A percentile compares a stretch with the other conserved stretches of the same genome.
These are phyloP conservation scores for Komagataea norvegica DNA, from an alignment of 1,139 yeast species.

Conservation along the genomic window DNA sequence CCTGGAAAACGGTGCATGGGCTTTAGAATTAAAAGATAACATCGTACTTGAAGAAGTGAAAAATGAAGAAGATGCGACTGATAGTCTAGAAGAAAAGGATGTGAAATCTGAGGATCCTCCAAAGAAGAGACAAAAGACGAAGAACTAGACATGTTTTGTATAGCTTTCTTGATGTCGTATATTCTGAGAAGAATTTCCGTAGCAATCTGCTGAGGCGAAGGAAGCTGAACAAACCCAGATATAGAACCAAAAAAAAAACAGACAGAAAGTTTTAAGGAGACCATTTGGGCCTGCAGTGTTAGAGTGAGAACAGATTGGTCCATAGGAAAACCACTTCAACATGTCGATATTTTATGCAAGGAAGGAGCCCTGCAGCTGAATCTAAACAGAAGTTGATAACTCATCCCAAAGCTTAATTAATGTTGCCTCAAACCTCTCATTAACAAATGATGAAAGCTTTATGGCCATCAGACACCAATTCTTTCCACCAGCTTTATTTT, in stretches of 20 bases:
- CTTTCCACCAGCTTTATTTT: slow-evolving; percentile 12
- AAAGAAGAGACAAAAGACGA: too few species aligned
- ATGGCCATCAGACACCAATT: slow-evolving; percentile 20
- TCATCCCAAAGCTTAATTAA: slow-evolving; percentile 20
- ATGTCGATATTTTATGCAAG: background rate
- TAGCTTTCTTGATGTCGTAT: too few species aligned
- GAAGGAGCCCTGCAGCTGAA: background rate
- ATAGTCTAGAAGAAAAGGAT: background rate
- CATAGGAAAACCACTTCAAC: too few species aligned
- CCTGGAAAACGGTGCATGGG: slow-evolving; percentile 24
- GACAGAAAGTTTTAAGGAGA: background rate
- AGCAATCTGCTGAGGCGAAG: too few species aligned
- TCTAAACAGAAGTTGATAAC: slow-evolving; percentile 4
- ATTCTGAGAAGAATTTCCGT: too few species aligned
- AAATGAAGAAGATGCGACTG: background rate
- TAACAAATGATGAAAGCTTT: slow-evolving; percentile 18
- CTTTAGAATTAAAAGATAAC: slow-evolving; percentile 11
- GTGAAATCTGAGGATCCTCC: too few species aligned
- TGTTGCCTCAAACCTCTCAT: slow-evolving; percentile 20
- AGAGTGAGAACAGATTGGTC: too few species aligned
- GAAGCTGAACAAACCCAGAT: background rate
- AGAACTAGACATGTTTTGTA: too few species aligned
- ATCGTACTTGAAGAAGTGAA: background rate
- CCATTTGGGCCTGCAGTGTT: too few species aligned
- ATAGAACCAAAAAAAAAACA: background rate